Evolutionary conservation across 2,329 filamentous ascomycete genomes (phyloP).

Genomic region (Emmonsia crescens): DNA sequence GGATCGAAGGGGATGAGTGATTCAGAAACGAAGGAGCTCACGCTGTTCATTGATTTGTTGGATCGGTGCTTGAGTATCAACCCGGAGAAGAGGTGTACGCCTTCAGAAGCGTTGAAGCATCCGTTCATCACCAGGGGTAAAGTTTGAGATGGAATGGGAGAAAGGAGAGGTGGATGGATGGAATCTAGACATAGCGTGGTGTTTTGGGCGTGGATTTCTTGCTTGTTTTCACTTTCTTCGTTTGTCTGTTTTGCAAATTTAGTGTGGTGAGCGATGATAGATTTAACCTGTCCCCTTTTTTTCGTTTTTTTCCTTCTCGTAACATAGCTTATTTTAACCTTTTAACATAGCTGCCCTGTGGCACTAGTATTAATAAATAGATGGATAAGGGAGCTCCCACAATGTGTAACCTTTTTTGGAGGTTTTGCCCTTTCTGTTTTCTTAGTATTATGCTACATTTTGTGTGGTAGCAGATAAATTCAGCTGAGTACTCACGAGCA

Average conservation of each 20-base stretch:
- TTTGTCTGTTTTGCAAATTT: background rate
- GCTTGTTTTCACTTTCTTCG: background rate
- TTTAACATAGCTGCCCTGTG: background rate
- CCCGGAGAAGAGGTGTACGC: slow-evolving; percentile 82
- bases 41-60: slow-evolving; percentile 74
- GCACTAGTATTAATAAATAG: background rate
- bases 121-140: slow-evolving; percentile 55
- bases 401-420: background rate
- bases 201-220: background rate
- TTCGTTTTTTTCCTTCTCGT: background rate
- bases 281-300: background rate
- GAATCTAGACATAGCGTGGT: background rate
- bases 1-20: slow-evolving; percentile 56
- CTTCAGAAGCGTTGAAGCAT: slow-evolving; percentile 75
- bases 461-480: background rate
- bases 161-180: background rate
- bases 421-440: background rate
- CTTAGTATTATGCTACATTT: background rate
- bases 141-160: background rate
- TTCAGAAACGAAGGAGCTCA: slow-evolving; percentile 63
- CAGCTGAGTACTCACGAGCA: background rate
- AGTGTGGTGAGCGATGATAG: background rate
- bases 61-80: slow-evolving; percentile 83
- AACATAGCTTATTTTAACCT: background rate
- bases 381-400: background rate